phyloP scores from a whole-genome alignment of 2,329 filamentous ascomycete species.

The Fusarium pininemorale region DNA sequence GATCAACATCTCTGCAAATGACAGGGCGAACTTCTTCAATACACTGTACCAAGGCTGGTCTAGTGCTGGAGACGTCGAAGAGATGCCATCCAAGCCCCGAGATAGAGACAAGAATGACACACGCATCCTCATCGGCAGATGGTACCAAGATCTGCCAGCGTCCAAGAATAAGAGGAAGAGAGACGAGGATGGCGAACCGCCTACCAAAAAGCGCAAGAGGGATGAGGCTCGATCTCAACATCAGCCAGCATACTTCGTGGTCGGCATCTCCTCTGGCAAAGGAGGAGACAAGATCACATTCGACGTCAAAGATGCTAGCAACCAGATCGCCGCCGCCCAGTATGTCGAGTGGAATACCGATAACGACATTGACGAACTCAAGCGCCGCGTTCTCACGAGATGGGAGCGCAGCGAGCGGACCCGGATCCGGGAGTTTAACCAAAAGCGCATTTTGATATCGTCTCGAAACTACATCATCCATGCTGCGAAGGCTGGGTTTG shows the following conservation, averaged over 20 bases:
- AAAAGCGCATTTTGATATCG: neutral
- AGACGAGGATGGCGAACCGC: neutral
- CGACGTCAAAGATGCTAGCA: neutral
- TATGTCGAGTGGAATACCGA: neutral
- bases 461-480: neutral
- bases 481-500: neutral
- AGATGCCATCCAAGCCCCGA: neutral
- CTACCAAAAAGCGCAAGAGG: neutral
- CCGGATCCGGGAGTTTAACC: neutral
- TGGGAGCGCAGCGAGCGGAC: neutral
- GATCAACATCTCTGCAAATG: neutral
- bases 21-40: neutral
- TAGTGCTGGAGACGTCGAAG: rapidly evolving
- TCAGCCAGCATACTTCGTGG: neutral
- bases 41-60: rapidly evolving
- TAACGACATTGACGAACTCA: neutral
- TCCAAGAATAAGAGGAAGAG: neutral
- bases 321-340: neutral
- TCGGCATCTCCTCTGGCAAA: neutral
- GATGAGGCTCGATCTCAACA: neutral
- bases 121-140: neutral
- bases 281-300: neutral
- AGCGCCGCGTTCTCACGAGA: neutral
- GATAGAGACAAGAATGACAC: rapidly evolving
- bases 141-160: neutral